phyloP scores from a whole-genome alignment of 768 basidiomycete genomes.

The Naganishia antarctica region DNA sequence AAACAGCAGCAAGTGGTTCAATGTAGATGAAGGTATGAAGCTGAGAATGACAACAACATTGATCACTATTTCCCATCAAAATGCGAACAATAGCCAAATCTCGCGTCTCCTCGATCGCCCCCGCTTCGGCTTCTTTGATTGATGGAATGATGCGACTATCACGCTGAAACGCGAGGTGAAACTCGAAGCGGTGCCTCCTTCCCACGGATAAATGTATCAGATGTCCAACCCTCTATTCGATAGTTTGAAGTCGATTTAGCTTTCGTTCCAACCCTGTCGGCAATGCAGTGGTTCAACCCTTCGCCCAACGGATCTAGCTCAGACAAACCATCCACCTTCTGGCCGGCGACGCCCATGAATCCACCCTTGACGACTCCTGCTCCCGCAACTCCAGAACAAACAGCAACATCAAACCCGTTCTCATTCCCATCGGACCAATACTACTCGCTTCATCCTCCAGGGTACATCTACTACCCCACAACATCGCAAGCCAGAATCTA shows the following conservation, averaged over 20 bases:
- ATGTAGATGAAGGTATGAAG: too few species aligned
- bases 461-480: not conserved
- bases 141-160: not conserved
- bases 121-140: too few species aligned
- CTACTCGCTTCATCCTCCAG: constrained; percentile 9
- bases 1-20: not conserved
- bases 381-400: not conserved
- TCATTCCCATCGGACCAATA: not conserved
- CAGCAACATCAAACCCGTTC: not conserved
- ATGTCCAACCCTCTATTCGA: too few species aligned
- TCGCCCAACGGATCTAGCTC: too few species aligned
- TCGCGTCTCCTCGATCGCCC: not conserved
- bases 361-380: not conserved
- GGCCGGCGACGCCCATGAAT: not conserved
- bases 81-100: not conserved
- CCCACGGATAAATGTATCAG: too few species aligned
- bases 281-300: too few species aligned
- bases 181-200: too few species aligned
- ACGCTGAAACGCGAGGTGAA: constrained; percentile 13
- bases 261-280: too few species aligned
- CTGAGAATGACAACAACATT: not conserved
- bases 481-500: not conserved
- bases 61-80: too few species aligned
- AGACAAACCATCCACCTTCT: constrained; percentile 6
- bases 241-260: too few species aligned